Percentiles rank a stretch among this genome's conserved stretches.
phyloP scores from a whole-genome alignment of 352 stramenopile species.

The Aphanomyces euteiches region DNA sequence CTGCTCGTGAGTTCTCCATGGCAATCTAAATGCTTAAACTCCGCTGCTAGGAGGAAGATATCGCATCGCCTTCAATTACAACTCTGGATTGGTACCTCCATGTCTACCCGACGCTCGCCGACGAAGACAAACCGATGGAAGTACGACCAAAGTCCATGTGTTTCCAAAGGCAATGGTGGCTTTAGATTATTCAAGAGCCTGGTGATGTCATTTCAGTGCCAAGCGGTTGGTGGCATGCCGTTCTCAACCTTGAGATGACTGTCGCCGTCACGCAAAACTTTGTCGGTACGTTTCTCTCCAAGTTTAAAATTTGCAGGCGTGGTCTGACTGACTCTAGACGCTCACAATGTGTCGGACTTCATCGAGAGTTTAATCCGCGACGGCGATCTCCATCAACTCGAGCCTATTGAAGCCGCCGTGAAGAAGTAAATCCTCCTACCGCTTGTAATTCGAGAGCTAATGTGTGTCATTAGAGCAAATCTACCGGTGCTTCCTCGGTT shows the following conservation, averaged over 20 bases:
- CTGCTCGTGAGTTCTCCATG: slow-evolving; percentile 77
- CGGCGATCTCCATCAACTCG: slow-evolving; percentile 54
- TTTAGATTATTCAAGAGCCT: slow-evolving; percentile 83
- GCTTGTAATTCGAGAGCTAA: too few relatives aligned
- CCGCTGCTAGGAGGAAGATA: slow-evolving; percentile 14
- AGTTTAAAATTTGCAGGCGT: not conserved
- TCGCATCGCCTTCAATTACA: slow-evolving; percentile 49
- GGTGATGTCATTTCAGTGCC: slow-evolving; percentile 97
- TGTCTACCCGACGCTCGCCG: slow-evolving; percentile 72
- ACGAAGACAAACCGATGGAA: slow-evolving; percentile 70
- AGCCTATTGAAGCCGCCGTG: slow-evolving; percentile 51
- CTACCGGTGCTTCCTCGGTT: slow-evolving; percentile 1
- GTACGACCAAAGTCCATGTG: slow-evolving; percentile 77
- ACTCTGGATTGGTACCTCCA: slow-evolving; percentile 83
- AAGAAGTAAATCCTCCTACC: slow-evolving; percentile 1
- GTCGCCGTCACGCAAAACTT: slow-evolving; percentile 97
- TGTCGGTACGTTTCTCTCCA: slow-evolving; percentile 35
- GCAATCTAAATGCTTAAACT: slow-evolving; percentile 51
- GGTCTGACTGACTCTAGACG: slow-evolving; percentile 36
- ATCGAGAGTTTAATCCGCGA: slow-evolving; percentile 65
- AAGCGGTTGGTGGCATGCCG: slow-evolving; percentile 96
- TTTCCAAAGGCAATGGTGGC: too few relatives aligned
- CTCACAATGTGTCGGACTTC: slow-evolving; percentile 74
- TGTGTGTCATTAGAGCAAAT: too few relatives aligned
- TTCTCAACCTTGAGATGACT: slow-evolving; percentile 93